These are phyloP conservation scores for Solanum acaule DNA, from an alignment of 257 asterid species.

Conservation along the genomic window DNA sequence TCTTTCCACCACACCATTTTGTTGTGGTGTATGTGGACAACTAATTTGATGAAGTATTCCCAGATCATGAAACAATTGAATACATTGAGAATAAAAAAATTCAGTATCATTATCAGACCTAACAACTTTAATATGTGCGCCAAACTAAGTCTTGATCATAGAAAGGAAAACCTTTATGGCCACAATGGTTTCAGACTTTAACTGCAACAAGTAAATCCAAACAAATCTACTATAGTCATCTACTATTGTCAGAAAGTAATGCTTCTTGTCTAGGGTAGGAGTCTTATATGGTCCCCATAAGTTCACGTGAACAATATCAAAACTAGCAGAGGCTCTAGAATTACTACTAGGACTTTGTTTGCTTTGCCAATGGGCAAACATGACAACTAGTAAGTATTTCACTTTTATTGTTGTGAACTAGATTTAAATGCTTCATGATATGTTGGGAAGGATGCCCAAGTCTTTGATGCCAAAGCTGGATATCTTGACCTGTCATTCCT, in stretches of 20 bases:
- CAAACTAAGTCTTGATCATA: background rate
- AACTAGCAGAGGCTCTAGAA: background rate
- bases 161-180: background rate
- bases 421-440: too few species aligned
- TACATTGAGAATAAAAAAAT: background rate
- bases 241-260: too few species aligned
- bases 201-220: background rate
- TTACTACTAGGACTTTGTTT: background rate
- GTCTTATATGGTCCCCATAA: background rate
- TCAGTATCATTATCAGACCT: background rate
- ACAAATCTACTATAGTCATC: background rate
- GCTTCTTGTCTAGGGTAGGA: too few species aligned
- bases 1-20: background rate
- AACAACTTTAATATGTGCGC: background rate
- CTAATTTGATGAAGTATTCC: background rate
- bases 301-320: background rate
- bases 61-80: too few species aligned
- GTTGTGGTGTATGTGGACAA: background rate
- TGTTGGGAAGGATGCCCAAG: too few species aligned
- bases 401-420: too few species aligned
- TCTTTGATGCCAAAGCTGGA: too few species aligned
- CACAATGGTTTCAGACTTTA: too few species aligned
- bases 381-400: too few species aligned
- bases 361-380: too few species aligned
- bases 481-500: too few species aligned